Evolutionary conservation across 495 filamentous ascomycete species (phyloP).

Genomic region (Hypomontagnella submonticulosa): DNA sequence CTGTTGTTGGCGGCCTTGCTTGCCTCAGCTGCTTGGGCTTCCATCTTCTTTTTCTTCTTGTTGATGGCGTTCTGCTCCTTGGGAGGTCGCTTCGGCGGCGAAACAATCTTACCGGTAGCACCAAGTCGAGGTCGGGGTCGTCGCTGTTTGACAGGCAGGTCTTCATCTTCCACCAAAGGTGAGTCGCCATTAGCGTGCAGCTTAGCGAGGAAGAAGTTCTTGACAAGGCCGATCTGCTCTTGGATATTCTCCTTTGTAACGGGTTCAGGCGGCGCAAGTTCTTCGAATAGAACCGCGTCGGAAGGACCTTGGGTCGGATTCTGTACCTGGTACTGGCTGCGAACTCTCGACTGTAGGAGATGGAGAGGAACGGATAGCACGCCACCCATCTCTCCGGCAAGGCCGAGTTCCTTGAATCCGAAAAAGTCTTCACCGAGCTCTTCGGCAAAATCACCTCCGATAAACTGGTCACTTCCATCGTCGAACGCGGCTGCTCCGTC

Average conservation of each 20-base stretch:
- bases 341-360: constrained; percentile 90
- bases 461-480: constrained; percentile 96
- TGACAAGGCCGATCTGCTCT: constrained; percentile 84
- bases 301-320: constrained; percentile 66
- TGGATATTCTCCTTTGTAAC: constrained; percentile 82
- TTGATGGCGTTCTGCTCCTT: constrained; percentile 76
- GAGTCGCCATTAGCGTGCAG: constrained; percentile 83
- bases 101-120: constrained; percentile 93
- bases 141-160: constrained; percentile 89
- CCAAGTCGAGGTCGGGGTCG: constrained; percentile 92
- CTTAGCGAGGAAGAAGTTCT: constrained; percentile 89
- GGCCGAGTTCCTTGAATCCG: constrained; percentile 93
- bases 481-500: constrained; percentile 93
- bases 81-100: constrained; percentile 86
- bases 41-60: constrained; percentile 79
- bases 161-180: constrained; percentile 92
- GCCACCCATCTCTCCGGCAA: constrained; percentile 89
- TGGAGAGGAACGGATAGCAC: constrained; percentile 92
- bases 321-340: constrained; percentile 79
- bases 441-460: constrained; percentile 95
- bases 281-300: constrained; percentile 70
- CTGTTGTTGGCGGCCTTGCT: constrained; percentile 49
- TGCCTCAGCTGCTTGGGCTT: constrained; percentile 58
- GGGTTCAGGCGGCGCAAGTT: constrained; percentile 78
- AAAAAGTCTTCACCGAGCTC: constrained; percentile 99